These are phyloP conservation scores for Hippophae tibetana DNA, from an alignment of 306 rosid species.

Conservation along the genomic window DNA sequence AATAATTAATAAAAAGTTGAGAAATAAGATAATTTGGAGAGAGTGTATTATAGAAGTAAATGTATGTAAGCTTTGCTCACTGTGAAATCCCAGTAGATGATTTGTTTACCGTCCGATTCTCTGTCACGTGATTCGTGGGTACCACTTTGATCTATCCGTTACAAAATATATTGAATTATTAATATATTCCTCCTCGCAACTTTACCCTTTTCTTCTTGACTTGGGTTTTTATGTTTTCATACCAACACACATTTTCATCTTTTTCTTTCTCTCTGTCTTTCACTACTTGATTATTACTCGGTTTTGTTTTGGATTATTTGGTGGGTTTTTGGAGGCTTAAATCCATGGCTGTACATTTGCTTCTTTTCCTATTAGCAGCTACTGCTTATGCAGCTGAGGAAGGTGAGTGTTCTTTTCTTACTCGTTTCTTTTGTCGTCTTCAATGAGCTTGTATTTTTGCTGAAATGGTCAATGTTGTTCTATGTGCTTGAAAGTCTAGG, in stretches of 20 bases:
- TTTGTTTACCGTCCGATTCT: slow-evolving; percentile 41
- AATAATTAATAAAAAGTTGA: too few relatives aligned
- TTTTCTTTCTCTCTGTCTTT: slow-evolving; percentile 16
- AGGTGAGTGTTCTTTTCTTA: slow-evolving; percentile 37
- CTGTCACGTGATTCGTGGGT: slow-evolving; percentile 54
- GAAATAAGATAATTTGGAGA: too few relatives aligned
- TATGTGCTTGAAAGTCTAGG: neutral
- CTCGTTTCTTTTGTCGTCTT: too few relatives aligned
- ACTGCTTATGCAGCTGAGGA: slow-evolving; percentile 48
- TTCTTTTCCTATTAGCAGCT: slow-evolving; percentile 43
- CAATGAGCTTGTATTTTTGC: too few relatives aligned
- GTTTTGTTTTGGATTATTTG: slow-evolving; percentile 12
- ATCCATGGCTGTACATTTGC: slow-evolving; percentile 47
- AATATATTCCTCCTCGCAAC: slow-evolving; percentile 29
- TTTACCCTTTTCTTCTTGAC: slow-evolving; percentile 25
- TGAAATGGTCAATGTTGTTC: neutral
- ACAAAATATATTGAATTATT: neutral
- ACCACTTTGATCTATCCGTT: slow-evolving; percentile 5
- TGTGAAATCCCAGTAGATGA: slow-evolving; percentile 3
- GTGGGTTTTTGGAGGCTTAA: slow-evolving; percentile 10
- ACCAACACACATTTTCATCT: slow-evolving; percentile 13
- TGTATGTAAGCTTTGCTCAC: slow-evolving; percentile 10
- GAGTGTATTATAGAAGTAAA: too few relatives aligned
- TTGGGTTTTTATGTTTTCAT: slow-evolving; percentile 17
- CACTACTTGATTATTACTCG: slow-evolving; percentile 26